These are phyloP conservation scores for Colletotrichum sp. DNA, from an alignment of 2,329 filamentous ascomycete species.

Conservation along the genomic window DNA sequence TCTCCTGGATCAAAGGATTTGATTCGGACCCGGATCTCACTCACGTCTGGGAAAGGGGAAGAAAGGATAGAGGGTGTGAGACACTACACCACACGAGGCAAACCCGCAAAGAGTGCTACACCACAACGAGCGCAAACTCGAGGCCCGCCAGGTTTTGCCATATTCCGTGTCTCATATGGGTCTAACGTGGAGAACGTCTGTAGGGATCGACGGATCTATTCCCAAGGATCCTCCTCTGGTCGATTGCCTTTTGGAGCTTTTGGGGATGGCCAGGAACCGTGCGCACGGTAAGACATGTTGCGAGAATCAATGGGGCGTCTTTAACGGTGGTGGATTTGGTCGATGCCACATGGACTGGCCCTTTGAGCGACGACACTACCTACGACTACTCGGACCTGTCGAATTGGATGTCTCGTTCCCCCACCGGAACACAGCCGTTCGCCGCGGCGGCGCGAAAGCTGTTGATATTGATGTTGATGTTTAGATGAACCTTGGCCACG, in stretches of 20 bases:
- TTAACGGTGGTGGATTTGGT: background rate
- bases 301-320: background rate
- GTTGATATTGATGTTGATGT: background rate
- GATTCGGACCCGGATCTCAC: background rate
- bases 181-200: background rate
- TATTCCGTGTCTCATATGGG: constrained; percentile 3
- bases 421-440: background rate
- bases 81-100: background rate
- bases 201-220: constrained; percentile 6
- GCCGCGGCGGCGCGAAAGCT: background rate
- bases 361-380: background rate
- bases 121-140: background rate
- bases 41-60: background rate
- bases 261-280: background rate
- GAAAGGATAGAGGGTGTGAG: background rate
- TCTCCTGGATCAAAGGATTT: background rate
- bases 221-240: background rate
- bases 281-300: background rate
- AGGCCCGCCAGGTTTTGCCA: background rate
- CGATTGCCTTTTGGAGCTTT: background rate
- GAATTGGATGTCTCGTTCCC: background rate
- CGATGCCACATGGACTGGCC: background rate
- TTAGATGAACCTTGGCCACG: background rate
- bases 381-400: background rate
- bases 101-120: background rate